A percentile compares a stretch with the other conserved stretches of the same genome.
Conservation (phyloP, 441 rosid species). For the Populus hybrid region DNA sequence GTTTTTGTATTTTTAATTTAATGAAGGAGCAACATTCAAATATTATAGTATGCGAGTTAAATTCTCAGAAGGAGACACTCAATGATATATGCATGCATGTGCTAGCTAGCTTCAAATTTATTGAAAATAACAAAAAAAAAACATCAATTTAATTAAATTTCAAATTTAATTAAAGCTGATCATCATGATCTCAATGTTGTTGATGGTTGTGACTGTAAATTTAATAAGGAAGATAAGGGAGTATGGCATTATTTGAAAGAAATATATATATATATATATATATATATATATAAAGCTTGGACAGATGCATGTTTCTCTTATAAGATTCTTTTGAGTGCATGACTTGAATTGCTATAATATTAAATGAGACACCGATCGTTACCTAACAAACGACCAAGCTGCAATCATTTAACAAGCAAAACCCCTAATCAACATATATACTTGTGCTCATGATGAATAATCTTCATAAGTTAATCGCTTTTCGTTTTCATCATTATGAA, state of each 20-base stretch:
- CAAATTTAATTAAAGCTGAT: not conserved
- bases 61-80: not conserved
- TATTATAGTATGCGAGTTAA: not conserved
- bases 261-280: no score
- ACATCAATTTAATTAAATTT: no score
- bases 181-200: not conserved
- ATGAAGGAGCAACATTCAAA: not conserved
- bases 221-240: not conserved
- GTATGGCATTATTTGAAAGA: not conserved
- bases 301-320: not conserved
- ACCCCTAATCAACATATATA: not conserved
- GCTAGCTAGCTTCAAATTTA: not conserved
- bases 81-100: not conserved
- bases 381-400: not conserved
- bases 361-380: not conserved
- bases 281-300: not conserved
- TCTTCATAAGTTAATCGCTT: not conserved
- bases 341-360: not conserved
- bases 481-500: not conserved
- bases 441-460: not conserved
- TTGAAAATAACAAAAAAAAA: no score
- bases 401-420: not conserved
- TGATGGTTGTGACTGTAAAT: not conserved
- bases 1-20: not conserved
- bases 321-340: not conserved